A percentile compares a stretch with the other conserved stretches of the same genome.
phyloP scores from a whole-genome alignment of 139 green algal species.

The Picochlorum sp. region DNA sequence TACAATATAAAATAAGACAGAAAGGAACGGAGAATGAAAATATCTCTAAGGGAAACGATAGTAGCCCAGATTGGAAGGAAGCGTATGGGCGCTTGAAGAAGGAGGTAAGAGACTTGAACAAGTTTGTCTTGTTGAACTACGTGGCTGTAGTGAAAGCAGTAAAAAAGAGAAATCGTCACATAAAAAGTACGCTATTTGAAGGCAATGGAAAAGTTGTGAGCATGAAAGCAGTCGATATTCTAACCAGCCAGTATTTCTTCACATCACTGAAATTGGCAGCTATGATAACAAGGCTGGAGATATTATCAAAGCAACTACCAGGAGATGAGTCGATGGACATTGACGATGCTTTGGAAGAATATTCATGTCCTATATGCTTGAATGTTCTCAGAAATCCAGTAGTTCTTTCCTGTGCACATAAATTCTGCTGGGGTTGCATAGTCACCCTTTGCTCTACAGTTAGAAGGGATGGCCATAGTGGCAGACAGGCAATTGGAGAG shows the following conservation, averaged over 20 bases:
- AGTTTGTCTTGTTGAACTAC: slow-evolving; percentile 75
- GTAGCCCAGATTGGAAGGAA: slow-evolving; percentile 24
- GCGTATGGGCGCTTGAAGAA: slow-evolving; percentile 15
- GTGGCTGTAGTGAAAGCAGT: slow-evolving; percentile 64
- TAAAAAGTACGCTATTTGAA: slow-evolving; percentile 11
- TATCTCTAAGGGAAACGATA: background rate
- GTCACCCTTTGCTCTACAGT: slow-evolving; percentile 24
- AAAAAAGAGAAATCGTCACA: slow-evolving; percentile 78
- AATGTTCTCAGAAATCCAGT: slow-evolving; percentile 59
- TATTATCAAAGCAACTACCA: slow-evolving; percentile 24
- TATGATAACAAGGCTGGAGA: slow-evolving; percentile 50
- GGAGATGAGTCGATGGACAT: background rate
- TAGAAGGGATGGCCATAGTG: background rate
- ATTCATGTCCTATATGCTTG: slow-evolving; percentile 75
- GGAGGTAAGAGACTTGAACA: slow-evolving; percentile 37
- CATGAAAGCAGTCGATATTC: slow-evolving; percentile 40
- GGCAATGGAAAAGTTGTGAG: background rate
- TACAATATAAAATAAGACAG: slow-evolving; percentile 34
- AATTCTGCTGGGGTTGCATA: slow-evolving; percentile 81
- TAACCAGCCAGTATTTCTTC: slow-evolving; percentile 67
- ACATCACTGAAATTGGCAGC: slow-evolving; percentile 50
- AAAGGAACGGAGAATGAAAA: slow-evolving; percentile 20
- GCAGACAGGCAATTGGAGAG: background rate
- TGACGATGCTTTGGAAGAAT: slow-evolving; percentile 23
- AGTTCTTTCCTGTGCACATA: slow-evolving; percentile 72